Conservation (phyloP, 495 filamentous ascomycete genomes). For the Neurospora sp. region DNA sequence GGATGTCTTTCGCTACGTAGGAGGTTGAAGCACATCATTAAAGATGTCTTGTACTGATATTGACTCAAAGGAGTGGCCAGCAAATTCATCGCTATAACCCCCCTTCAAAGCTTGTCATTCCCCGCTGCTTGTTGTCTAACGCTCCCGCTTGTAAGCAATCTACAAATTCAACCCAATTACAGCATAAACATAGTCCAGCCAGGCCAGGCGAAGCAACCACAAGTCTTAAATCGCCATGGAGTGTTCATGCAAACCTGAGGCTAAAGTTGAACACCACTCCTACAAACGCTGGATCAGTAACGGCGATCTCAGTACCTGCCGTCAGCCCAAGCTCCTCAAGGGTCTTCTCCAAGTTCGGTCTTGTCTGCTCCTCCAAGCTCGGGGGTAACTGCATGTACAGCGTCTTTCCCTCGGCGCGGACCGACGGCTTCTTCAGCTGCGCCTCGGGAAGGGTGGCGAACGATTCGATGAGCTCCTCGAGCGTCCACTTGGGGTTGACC, state of each 20-base stretch:
- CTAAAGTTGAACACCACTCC: constrained; percentile 61
- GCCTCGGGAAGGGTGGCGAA: constrained; percentile 75
- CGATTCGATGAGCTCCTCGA: constrained; percentile 78
- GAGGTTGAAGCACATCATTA: background rate
- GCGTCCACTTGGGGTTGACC: constrained; percentile 59
- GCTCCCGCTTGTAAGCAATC: background rate
- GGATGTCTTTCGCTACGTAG: background rate
- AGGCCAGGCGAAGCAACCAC: background rate
- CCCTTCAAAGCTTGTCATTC: background rate
- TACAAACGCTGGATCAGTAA: constrained; percentile 74
- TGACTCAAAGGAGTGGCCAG: background rate
- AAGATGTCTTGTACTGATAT: background rate
- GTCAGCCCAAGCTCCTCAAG: constrained; percentile 40
- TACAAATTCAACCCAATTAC: background rate
- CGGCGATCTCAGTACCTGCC: constrained; percentile 50
- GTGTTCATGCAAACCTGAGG: constrained; percentile 30
- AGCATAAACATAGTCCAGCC: background rate
- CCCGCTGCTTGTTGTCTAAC: background rate
- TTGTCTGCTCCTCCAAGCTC: constrained; percentile 68
- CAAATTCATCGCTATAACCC: background rate
- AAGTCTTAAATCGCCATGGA: background rate
- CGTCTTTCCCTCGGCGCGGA: constrained; percentile 70
- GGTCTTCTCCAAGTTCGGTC: constrained; percentile 71
- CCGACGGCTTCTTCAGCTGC: constrained; percentile 80
- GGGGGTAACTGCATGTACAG: constrained; percentile 83